phyloP scores from a whole-genome alignment of 2,329 filamentous ascomycete genomes.

The Nothophoma quercina region DNA sequence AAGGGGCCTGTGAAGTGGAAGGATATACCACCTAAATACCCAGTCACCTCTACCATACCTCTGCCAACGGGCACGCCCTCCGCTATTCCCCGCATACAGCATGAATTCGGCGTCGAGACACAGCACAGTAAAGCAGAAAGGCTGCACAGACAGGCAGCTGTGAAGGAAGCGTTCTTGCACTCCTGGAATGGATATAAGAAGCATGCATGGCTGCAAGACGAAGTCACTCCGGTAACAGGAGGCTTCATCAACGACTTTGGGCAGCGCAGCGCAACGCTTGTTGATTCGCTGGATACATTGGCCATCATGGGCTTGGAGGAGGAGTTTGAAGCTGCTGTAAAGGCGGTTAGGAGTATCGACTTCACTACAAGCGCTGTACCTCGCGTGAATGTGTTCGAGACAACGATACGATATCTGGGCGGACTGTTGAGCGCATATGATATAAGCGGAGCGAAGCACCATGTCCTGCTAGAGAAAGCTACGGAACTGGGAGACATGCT shows the following conservation, averaged over 20 bases:
- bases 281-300: constrained; percentile 68
- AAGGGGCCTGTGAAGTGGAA: constrained; percentile 46
- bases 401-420: constrained; percentile 51
- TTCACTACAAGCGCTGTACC: constrained; percentile 55
- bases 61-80: constrained; percentile 42
- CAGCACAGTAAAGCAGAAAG: constrained; percentile 42
- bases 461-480: constrained; percentile 49
- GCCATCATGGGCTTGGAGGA: constrained; percentile 67
- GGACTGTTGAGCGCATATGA: constrained; percentile 50
- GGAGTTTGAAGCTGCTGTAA: constrained; percentile 64
- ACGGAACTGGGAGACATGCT: constrained; percentile 54
- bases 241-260: constrained; percentile 59
- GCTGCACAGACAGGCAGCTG: constrained; percentile 40
- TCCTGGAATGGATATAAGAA: constrained; percentile 60
- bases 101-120: constrained; percentile 47
- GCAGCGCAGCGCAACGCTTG: constrained; percentile 65
- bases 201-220: constrained; percentile 62
- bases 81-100: constrained; percentile 48
- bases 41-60: constrained; percentile 40
- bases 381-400: constrained; percentile 51
- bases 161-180: constrained; percentile 49
- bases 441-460: constrained; percentile 45
- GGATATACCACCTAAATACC: constrained; percentile 39
- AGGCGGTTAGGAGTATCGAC: constrained; percentile 61
- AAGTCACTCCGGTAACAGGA: constrained; percentile 60